These are phyloP conservation scores for Erigeron canadensis DNA, from an alignment of 129 eudicot species.

Conservation along the genomic window DNA sequence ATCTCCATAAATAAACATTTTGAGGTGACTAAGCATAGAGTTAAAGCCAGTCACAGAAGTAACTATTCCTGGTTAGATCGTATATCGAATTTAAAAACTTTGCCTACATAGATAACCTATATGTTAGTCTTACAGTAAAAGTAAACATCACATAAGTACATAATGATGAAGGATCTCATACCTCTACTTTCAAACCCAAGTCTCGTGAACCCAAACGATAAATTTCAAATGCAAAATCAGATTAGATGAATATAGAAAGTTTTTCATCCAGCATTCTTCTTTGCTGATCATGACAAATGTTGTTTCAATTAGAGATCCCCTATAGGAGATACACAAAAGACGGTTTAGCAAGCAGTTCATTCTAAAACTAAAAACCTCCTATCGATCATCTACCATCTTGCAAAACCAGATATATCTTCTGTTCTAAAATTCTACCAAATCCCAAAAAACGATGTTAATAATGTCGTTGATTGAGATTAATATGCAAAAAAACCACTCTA, in stretches of 20 bases:
- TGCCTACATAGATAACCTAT: no score
- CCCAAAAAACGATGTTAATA: constrained; percentile 9
- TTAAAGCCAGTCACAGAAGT: no score
- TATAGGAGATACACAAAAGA: neutral
- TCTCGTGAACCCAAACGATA: neutral
- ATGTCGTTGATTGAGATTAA: constrained; percentile 13
- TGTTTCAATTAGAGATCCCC: neutral
- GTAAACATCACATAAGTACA: no score
- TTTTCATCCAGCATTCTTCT: constrained; percentile 13
- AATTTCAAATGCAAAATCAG: neutral
- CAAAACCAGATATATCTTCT: constrained; percentile 13
- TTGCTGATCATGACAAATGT: neutral
- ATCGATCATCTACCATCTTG: constrained; percentile 24
- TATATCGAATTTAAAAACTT: no score
- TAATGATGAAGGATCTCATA: no score
- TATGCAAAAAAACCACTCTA: constrained; percentile 21
- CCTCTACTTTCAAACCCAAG: no score
- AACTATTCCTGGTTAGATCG: no score
- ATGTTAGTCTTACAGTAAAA: no score
- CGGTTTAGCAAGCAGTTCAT: neutral
- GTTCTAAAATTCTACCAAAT: neutral
- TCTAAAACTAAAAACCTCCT: constrained; percentile 28
- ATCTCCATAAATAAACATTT: no score
- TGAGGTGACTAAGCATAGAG: no score
- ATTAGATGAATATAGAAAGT: neutral